phyloP scores from a whole-genome alignment of 306 rosid genomes.

The Trichosanthes cucumerina region DNA sequence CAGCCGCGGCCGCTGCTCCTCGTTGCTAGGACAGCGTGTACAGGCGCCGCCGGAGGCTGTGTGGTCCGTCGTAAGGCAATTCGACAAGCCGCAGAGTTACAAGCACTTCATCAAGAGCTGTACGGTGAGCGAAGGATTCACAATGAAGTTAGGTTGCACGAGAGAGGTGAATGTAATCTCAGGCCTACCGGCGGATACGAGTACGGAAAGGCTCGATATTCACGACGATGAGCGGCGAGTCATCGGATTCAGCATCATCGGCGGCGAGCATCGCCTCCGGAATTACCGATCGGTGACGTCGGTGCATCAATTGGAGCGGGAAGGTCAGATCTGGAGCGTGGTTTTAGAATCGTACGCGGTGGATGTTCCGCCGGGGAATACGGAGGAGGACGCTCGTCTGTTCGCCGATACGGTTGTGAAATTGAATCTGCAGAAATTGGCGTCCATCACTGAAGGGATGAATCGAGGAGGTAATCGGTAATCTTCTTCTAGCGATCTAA shows the following conservation, averaged over 20 bases:
- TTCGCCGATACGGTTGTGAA: slow-evolving; percentile 11
- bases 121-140: slow-evolving; percentile 6
- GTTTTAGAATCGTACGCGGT: slow-evolving; percentile 6
- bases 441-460: neutral
- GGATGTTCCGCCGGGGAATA: slow-evolving; percentile 8
- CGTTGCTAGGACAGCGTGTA: slow-evolving; percentile 2
- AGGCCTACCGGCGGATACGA: slow-evolving; percentile 4
- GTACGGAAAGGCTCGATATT: slow-evolving; percentile 9
- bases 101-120: slow-evolving; percentile 11
- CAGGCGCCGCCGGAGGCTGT: neutral
- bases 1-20: slow-evolving; percentile 1
- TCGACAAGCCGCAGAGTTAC: slow-evolving; percentile 7
- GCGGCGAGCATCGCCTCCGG: slow-evolving; percentile 8
- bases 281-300: slow-evolving; percentile 12
- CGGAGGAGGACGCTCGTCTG: neutral
- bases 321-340: slow-evolving; percentile 6
- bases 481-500: neutral
- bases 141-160: neutral
- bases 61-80: slow-evolving; percentile 1
- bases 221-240: neutral
- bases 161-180: slow-evolving; percentile 11
- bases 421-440: slow-evolving; percentile 5
- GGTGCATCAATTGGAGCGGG: neutral
- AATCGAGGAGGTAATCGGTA: neutral
- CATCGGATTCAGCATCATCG: slow-evolving; percentile 11